These are phyloP conservation scores for Coprinopsis sp. DNA, from an alignment of 768 basidiomycete genomes.

Conservation along the genomic window DNA sequence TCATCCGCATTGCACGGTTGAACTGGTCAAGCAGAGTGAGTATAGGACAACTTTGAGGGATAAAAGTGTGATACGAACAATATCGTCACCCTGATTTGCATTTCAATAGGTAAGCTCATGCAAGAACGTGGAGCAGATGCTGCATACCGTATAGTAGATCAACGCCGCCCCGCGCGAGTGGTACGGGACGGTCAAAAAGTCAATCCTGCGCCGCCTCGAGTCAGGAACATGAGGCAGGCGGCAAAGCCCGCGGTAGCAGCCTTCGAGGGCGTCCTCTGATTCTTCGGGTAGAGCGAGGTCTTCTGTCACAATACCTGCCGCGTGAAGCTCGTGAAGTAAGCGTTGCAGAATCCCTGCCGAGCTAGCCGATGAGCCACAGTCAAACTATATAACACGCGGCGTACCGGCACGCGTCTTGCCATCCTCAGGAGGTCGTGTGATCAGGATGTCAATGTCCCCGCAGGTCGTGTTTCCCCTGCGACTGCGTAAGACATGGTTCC, in stretches of 20 bases:
- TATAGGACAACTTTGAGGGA: neutral
- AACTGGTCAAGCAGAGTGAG: slow-evolving; percentile 45
- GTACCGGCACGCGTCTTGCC: slow-evolving; percentile 71
- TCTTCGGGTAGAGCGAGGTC: slow-evolving; percentile 73
- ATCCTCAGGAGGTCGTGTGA: slow-evolving; percentile 70
- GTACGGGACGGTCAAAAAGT: slow-evolving; percentile 83
- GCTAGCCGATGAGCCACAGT: neutral
- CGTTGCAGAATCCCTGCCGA: slow-evolving; percentile 52
- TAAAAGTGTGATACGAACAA: slow-evolving; percentile 39
- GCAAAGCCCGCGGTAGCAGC: slow-evolving; percentile 80
- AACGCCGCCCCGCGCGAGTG: slow-evolving; percentile 74
- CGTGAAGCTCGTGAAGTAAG: slow-evolving; percentile 55
- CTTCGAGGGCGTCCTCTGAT: slow-evolving; percentile 62
- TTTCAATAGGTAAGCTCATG: slow-evolving; percentile 4
- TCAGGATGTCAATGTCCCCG: slow-evolving; percentile 89
- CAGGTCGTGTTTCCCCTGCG: slow-evolving; percentile 75
- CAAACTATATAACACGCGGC: no score
- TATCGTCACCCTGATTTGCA: slow-evolving; percentile 70
- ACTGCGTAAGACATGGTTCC: slow-evolving; percentile 1
- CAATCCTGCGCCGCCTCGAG: slow-evolving; percentile 66
- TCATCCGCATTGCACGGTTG: slow-evolving; percentile 82
- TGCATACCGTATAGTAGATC: slow-evolving; percentile 84
- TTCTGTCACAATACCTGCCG: slow-evolving; percentile 65
- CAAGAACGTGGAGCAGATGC: slow-evolving; percentile 7
- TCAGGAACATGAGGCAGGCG: slow-evolving; percentile 39